These are phyloP conservation scores for Phaeotremella skinneri DNA, from an alignment of 768 basidiomycete species.

Conservation along the genomic window DNA sequence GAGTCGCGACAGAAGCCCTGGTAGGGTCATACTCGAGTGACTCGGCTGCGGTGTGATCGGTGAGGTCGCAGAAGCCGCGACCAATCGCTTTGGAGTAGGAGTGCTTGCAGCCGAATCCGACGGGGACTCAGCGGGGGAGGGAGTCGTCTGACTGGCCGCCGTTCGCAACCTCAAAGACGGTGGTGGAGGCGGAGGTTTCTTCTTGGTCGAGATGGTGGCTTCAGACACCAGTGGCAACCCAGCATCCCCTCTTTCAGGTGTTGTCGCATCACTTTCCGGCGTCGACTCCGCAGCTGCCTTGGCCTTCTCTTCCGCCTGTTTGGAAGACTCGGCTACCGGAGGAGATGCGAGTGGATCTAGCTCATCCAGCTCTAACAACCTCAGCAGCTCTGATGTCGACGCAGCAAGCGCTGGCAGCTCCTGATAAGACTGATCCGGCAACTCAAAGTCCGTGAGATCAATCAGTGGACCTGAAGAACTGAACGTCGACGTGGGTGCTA, in stretches of 20 bases:
- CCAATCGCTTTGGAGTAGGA: conserved; percentile 17
- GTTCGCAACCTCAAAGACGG: background rate
- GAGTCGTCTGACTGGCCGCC: background rate
- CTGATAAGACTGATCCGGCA: background rate
- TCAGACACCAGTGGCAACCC: background rate
- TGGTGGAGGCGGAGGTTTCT: background rate
- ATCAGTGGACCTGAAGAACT: conserved; percentile 26
- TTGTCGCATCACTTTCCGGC: background rate
- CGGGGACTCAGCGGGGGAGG: background rate
- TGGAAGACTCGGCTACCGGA: conserved; percentile 26
- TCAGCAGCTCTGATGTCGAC: conserved; percentile 28
- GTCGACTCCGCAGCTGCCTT: conserved; percentile 23
- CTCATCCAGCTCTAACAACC: conserved; percentile 27
- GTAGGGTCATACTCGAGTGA: background rate
- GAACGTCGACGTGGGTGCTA: background rate
- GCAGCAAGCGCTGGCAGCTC: conserved; percentile 21
- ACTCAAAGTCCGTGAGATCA: conserved; percentile 15
- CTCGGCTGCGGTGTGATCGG: conserved; percentile 28
- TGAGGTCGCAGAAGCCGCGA: conserved; percentile 28
- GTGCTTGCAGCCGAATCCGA: background rate
- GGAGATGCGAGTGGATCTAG: background rate
- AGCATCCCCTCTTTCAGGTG: background rate
- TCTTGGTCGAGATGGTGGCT: background rate
- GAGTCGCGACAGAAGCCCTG: background rate
- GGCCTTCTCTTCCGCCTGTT: conserved; percentile 9